These are phyloP conservation scores for Monosporascus cannonballus DNA, from an alignment of 2,329 filamentous ascomycete species.

Conservation along the genomic window DNA sequence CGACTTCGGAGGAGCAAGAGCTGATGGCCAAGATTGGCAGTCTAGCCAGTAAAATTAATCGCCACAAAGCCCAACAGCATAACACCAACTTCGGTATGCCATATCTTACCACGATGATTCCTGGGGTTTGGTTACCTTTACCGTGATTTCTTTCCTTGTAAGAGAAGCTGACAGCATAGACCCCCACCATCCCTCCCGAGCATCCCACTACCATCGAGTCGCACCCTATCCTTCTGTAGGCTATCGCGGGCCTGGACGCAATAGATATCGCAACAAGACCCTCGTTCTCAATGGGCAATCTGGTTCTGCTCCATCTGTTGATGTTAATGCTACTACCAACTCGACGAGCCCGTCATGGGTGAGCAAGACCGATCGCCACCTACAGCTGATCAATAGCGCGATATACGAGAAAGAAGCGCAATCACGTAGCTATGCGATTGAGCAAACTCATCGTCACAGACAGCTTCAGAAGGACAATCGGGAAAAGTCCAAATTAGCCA, in stretches of 20 bases:
- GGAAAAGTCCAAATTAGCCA: constrained; percentile 52
- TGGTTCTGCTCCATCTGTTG: constrained; percentile 17
- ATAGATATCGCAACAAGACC: constrained; percentile 24
- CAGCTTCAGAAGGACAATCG: constrained; percentile 45
- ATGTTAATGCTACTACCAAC: constrained; percentile 25
- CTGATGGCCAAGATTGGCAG: constrained; percentile 48
- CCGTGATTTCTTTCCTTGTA: neutral
- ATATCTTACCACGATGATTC: neutral
- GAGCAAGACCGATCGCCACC: constrained; percentile 66
- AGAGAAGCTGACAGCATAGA: constrained; percentile 5
- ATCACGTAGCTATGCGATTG: constrained; percentile 63
- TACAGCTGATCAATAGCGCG: constrained; percentile 75
- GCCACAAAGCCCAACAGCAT: constrained; percentile 62
- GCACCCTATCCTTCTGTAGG: constrained; percentile 22
- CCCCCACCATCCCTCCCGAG: constrained; percentile 10
- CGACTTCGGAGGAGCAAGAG: constrained; percentile 40
- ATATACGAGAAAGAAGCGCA: constrained; percentile 71
- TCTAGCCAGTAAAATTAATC: constrained; percentile 63
- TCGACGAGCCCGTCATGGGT: constrained; percentile 52
- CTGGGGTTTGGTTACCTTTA: neutral
- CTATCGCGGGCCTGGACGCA: constrained; percentile 13
- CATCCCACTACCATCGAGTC: constrained; percentile 15
- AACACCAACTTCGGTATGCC: constrained; percentile 27
- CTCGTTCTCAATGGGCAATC: constrained; percentile 25
- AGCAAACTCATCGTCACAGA: constrained; percentile 58